These are phyloP conservation scores for Dillenia turbinata DNA, from an alignment of 164 flowering plant genomes.

Conservation along the genomic window DNA sequence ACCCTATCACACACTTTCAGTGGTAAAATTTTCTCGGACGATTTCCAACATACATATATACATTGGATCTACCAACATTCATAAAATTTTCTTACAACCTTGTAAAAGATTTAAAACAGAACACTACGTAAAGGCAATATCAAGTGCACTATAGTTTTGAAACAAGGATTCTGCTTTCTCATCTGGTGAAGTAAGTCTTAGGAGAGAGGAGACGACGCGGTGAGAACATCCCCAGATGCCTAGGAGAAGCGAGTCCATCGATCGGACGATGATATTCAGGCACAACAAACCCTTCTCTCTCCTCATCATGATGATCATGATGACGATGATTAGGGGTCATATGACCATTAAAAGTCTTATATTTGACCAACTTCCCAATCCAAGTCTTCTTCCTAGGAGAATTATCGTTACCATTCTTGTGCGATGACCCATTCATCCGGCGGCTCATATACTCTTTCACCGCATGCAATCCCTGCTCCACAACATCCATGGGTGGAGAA, in stretches of 20 bases:
- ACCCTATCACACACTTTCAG: too few species aligned
- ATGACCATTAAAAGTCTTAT: conserved; percentile 48
- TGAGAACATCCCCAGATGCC: conserved; percentile 57
- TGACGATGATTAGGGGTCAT: not conserved
- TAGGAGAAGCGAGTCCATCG: conserved; percentile 60
- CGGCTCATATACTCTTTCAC: conserved; percentile 63
- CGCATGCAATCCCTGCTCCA: conserved; percentile 47
- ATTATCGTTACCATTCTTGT: not conserved
- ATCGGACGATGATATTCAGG: conserved; percentile 39
- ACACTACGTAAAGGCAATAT: too few species aligned
- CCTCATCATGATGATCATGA: conserved; percentile 8
- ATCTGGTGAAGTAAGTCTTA: conserved; percentile 18
- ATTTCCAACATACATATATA: too few species aligned
- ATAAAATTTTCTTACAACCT: too few species aligned
- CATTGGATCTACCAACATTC: too few species aligned
- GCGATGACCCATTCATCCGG: conserved; percentile 39
- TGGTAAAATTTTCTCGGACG: too few species aligned
- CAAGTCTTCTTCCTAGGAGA: conserved; percentile 44
- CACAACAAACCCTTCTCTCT: conserved; percentile 36
- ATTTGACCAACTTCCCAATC: conserved; percentile 54
- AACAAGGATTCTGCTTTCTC: too few species aligned
- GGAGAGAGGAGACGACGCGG: conserved; percentile 72
- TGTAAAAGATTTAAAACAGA: too few species aligned
- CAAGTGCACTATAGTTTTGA: too few species aligned
- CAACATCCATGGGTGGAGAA: conserved; percentile 67